Evolutionary conservation across 2,329 filamentous ascomycete species (phyloP).

Genomic region (Pezicula carpinea): DNA sequence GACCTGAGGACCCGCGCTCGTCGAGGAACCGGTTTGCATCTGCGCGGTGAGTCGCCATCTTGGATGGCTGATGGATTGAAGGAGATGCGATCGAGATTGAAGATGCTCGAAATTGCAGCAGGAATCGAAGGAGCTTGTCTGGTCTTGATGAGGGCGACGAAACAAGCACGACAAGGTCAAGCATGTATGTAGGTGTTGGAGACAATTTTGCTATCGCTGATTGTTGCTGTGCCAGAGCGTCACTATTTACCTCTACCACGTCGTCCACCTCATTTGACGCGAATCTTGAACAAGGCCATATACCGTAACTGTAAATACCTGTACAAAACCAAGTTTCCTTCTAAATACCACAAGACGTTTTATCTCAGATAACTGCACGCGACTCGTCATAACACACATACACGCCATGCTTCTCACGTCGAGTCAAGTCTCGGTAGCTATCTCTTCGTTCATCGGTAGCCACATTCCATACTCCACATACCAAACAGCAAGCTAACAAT

Average conservation of each 20-base stretch:
- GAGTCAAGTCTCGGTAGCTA: slow-evolving; percentile 63
- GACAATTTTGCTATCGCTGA: slow-evolving; percentile 28
- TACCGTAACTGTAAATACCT: not conserved
- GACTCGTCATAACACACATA: not conserved
- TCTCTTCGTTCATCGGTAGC: slow-evolving; percentile 60
- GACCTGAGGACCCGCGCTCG: slow-evolving; percentile 75
- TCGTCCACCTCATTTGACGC: not conserved
- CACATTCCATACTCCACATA: slow-evolving; percentile 5
- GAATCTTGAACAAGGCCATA: too few species aligned
- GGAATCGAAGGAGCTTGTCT: not conserved
- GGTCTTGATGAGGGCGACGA: too few species aligned
- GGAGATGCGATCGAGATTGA: not conserved
- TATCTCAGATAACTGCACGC: not conserved
- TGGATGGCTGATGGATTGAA: not conserved
- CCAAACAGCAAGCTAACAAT: slow-evolving; percentile 10
- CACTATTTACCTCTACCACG: slow-evolving; percentile 4
- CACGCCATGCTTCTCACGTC: slow-evolving; percentile 52
- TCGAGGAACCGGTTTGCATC: slow-evolving; percentile 82
- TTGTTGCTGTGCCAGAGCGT: slow-evolving; percentile 40
- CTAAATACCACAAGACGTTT: not conserved
- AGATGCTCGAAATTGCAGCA: not conserved
- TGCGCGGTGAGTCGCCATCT: slow-evolving; percentile 59
- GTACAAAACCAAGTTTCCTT: not conserved
- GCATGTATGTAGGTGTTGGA: not conserved
- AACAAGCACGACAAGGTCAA: too few species aligned